Base-by-base conservation (phyloP, 345 rosid genomes). In the Linum tenue region DNA sequence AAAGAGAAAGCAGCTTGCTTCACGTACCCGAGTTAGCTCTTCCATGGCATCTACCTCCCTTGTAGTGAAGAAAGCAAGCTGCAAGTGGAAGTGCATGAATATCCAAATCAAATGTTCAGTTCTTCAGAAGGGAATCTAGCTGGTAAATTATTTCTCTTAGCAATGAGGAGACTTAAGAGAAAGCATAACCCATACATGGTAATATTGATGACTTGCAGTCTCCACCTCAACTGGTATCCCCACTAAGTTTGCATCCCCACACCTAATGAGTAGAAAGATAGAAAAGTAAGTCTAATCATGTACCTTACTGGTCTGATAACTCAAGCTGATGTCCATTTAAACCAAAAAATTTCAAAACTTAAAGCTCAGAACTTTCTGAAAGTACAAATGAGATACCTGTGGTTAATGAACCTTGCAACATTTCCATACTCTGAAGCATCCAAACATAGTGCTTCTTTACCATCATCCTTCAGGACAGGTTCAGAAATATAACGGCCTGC, bases 141-240 rank as follows among this genome's bases (percentile, higher is more conserved):
- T 22, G 31, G 31, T 22, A 22, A 22, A 22, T 22, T 22, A 22
- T 22, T 22, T 22, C 31, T 22, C 31, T 22, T 22, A 22, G 31
- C 31, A 22, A 22, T 1, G 31, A 22, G 31, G 31, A 22, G 31
- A 22, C 31, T 22, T 22, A 22, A 22, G 31, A 22, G 31, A 22
- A 22, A 22, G 31, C 31, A 22, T 31, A 58, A 72, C 61, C 39
- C 94, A 63, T 85, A 88, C 98, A 72, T 85, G 97, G 76, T 92
- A 90, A 75, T 86, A 92, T 70, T 86, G 92, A 69, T 78, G 82
- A 75, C 85, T 91, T 12, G 88, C 91, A 16, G 87, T 87, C 77
- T 92, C 97, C 61, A 92, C 82, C 78, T 88, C 82, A 14, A 92
- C 90, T 8, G 96, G 98, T 71, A 92, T 85, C 77, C 88, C 98